Base-by-base conservation (phyloP, 176 grass and related monocot species). In the Eleusine coracana region DNA sequence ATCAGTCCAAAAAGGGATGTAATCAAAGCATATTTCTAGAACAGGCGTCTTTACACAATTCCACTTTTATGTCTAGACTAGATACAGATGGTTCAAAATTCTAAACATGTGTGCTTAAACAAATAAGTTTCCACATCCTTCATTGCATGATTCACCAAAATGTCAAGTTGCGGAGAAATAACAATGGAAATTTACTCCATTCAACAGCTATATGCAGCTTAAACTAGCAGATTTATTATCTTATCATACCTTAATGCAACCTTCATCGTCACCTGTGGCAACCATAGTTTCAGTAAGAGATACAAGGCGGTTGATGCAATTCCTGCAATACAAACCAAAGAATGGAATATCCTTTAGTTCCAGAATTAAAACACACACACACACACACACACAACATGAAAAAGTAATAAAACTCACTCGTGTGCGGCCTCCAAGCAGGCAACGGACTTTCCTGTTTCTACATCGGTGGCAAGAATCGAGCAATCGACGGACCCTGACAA, bases 191-290 rank as follows among this genome's bases (percentile, higher is more conserved):
- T 61, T 10, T 3, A 7, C 17, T 80, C 54, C 5, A 59, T 71
- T 76, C 39, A 64, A 29, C 64, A 85, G 17, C 10, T 11, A 70
- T 75, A 85, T 63, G 25, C 36, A 65, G 7, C 42, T 77, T 16
- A 18, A 46, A 23, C 10, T 5, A 80, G 12, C 50, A 66, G 9
- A 72, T 59, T 34, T 36, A 61, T 29, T 54, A n/a, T 70, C 50
- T 51, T 68, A 77, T 52, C 15, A 52, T 88, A 99, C 96, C 93
- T 99, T 99, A 56, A 96, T 96, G 83, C 82, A 99, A 23, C 96
- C 89, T 74, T 93, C 93, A 87, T 99, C 96, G 18, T 99, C 93
- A 70, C 96, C 91, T 51, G 96, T 93, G 76, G 93, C 93, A 79
- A 98, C 58, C 38, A 75, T 90, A 41, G 87, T 90, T 84, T 98